These are phyloP conservation scores for Adansonia digitata DNA, from an alignment of 345 rosid species.

Conservation along the genomic window DNA sequence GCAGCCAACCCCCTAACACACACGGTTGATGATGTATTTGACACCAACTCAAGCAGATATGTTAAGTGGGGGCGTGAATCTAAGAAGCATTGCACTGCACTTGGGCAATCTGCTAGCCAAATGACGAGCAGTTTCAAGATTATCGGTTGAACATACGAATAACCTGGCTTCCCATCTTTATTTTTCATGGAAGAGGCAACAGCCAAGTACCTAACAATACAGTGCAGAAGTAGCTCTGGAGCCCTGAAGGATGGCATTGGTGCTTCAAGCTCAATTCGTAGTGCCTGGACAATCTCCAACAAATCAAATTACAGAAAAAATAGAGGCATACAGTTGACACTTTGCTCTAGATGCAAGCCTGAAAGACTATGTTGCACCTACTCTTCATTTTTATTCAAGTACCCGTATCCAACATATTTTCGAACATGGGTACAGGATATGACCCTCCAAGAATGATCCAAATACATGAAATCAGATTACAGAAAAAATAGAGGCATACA, in stretches of 20 bases:
- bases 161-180: slow-evolving; percentile 61
- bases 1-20: slow-evolving; percentile 75
- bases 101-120: slow-evolving; percentile 79
- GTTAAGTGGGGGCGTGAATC: slow-evolving; percentile 83
- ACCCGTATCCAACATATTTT: no score
- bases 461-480: slow-evolving; percentile 9
- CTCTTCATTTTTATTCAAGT: no score
- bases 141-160: slow-evolving; percentile 56
- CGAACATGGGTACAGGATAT: no score
- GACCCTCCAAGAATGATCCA: no score
- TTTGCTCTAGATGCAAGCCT: neutral
- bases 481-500: neutral
- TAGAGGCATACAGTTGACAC: neutral
- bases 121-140: slow-evolving; percentile 81
- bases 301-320: slow-evolving; percentile 1
- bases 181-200: slow-evolving; percentile 69
- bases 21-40: slow-evolving; percentile 57
- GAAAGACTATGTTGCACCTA: no score
- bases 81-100: slow-evolving; percentile 75
- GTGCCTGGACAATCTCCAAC: slow-evolving; percentile 37
- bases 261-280: slow-evolving; percentile 71
- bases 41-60: slow-evolving; percentile 68
- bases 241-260: slow-evolving; percentile 64
- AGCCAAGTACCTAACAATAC: slow-evolving; percentile 81
- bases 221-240: slow-evolving; percentile 81